Conservation (phyloP, 2,329 filamentous ascomycete species). For the Aspergillus cejpii region DNA sequence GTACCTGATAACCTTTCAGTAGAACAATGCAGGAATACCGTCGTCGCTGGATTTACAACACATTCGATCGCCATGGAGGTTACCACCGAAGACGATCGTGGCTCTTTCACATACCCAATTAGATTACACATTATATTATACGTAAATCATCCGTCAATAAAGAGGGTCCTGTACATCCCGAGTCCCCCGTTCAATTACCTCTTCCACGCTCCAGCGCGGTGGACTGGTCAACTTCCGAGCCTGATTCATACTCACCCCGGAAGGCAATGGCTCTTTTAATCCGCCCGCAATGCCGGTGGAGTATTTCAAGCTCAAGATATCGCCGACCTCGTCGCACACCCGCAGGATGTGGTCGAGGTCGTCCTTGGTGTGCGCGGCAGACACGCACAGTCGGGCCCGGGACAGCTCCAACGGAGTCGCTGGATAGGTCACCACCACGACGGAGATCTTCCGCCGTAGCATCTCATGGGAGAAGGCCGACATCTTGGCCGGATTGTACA, state of each 20-base stretch:
- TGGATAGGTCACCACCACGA: constrained; percentile 91
- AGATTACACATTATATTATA: background rate
- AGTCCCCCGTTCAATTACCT: constrained; percentile 63
- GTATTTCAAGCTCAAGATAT: constrained; percentile 85
- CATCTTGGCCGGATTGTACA: constrained; percentile 96
- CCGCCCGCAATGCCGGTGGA: constrained; percentile 86
- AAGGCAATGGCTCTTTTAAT: constrained; percentile 57
- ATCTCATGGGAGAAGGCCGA: constrained; percentile 95
- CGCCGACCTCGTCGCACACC: constrained; percentile 87
- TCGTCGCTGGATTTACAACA: no score
- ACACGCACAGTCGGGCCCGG: constrained; percentile 86
- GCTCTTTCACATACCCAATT: no score
- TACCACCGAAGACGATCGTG: no score
- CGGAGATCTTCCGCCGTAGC: constrained; percentile 90
- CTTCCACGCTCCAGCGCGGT: constrained; percentile 72
- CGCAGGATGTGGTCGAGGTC: constrained; percentile 79
- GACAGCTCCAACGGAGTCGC: constrained; percentile 89
- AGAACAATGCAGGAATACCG: no score
- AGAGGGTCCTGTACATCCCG: constrained; percentile 65
- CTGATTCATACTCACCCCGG: background rate
- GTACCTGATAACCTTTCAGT: no score
- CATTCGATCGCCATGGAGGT: no score
- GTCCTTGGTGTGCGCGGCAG: constrained; percentile 90
- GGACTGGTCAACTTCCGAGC: constrained; percentile 49
- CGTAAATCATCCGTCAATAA: constrained; percentile 42